Percentiles rank a stretch among this genome's conserved stretches.
Conservation (phyloP, 1,284 basidiomycete genomes). For the Boletus albobrunnescens region DNA sequence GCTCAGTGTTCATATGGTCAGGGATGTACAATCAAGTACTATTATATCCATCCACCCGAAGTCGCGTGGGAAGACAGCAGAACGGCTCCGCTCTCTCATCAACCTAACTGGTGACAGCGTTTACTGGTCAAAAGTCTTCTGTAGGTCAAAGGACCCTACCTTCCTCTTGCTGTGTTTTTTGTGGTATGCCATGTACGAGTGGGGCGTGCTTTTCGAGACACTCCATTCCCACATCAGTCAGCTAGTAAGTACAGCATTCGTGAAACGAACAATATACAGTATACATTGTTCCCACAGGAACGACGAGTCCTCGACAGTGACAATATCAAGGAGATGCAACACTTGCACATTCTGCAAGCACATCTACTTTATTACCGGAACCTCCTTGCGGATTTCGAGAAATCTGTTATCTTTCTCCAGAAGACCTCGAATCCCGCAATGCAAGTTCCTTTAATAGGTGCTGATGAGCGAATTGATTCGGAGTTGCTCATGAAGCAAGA, state of each 20-base stretch:
- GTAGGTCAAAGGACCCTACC: constrained; percentile 44
- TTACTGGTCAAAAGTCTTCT: constrained; percentile 52
- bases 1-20: constrained; percentile 48
- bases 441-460: constrained; percentile 20
- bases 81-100: constrained; percentile 39
- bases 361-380: constrained; percentile 50
- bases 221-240: constrained; percentile 43
- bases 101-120: constrained; percentile 46
- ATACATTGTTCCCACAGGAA: constrained; percentile 36
- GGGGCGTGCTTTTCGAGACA: constrained; percentile 51
- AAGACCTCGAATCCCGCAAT: constrained; percentile 45
- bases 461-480: constrained; percentile 15
- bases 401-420: constrained; percentile 44
- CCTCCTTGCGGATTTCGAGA: constrained; percentile 48
- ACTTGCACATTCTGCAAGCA: constrained; percentile 51
- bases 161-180: constrained; percentile 47
- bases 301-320: constrained; percentile 36
- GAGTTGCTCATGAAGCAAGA: constrained; percentile 39
- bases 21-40: constrained; percentile 37
- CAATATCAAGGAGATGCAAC: constrained; percentile 42
- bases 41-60: constrained; percentile 47
- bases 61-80: constrained; percentile 35
- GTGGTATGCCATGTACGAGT: constrained; percentile 55
- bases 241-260: constrained; percentile 32
- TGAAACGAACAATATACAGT: background rate